Conservation (phyloP, 2,329 filamentous ascomycete species). For the Phialemonium atrogriseum region DNA sequence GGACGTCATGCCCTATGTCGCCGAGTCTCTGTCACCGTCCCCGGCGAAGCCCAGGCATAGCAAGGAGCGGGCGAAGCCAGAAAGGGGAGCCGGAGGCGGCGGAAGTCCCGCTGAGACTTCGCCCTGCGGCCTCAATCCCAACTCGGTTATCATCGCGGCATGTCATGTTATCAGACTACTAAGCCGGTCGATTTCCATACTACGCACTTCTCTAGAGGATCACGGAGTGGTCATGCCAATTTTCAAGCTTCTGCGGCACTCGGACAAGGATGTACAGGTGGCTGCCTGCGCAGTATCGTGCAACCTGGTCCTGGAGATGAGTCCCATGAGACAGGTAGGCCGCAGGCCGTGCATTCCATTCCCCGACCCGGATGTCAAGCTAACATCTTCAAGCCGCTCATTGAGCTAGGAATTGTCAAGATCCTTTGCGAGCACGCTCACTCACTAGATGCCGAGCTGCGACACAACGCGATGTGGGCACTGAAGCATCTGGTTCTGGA, state of each 20-base stretch:
- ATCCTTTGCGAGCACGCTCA: slow-evolving; percentile 78
- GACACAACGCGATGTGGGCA: slow-evolving; percentile 85
- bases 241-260: slow-evolving; percentile 65
- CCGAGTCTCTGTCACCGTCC: slow-evolving; percentile 63
- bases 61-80: slow-evolving; percentile 30
- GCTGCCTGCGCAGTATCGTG: slow-evolving; percentile 77
- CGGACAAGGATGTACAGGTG: slow-evolving; percentile 71
- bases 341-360: background rate
- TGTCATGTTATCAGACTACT: slow-evolving; percentile 76
- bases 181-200: slow-evolving; percentile 73
- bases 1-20: slow-evolving; percentile 72
- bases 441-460: slow-evolving; percentile 68
- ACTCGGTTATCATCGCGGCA: slow-evolving; percentile 71
- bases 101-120: slow-evolving; percentile 3
- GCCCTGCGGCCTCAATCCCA: slow-evolving; percentile 62
- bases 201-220: slow-evolving; percentile 83
- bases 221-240: slow-evolving; percentile 72
- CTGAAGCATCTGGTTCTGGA: slow-evolving; percentile 82
- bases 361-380: slow-evolving; percentile 6
- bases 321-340: slow-evolving; percentile 80
- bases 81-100: slow-evolving; percentile 19
- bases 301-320: slow-evolving; percentile 82
- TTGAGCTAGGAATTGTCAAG: slow-evolving; percentile 65
- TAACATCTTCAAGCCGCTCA: slow-evolving; percentile 49
- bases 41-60: slow-evolving; percentile 39